Base-by-base conservation (phyloP, 352 stramenopile species). In the Phytopythium boreale region DNA sequence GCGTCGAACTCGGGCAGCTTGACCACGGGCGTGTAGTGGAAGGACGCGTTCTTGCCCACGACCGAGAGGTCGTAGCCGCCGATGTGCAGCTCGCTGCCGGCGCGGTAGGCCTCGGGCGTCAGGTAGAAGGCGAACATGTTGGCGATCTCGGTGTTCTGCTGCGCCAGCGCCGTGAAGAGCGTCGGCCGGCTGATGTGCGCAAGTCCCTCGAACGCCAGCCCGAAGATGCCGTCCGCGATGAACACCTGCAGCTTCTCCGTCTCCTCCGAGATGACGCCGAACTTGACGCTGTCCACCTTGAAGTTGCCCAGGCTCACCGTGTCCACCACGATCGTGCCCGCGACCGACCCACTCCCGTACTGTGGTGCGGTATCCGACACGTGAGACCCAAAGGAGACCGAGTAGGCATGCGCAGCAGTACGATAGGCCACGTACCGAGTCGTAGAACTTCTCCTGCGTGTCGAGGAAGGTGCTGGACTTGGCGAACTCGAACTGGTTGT, bases 91-190 rank as follows among this genome's bases (percentile, higher is more conserved):
- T 97, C 85, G 31, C 77, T 92, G 22, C 86, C 80, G 14, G 60
- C 72, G 19, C 67, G 71, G 56, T 92, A 88, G 12, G 85, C 88
- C 34, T 96, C 75, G 11, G 81, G 84, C 12, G 85, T 95, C 50
- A 97, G 75, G 68, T 90, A 95, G 64, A 97, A 92, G 50, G 87
- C 87, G 66, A 97, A 97, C 74, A 96, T 89, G 72, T 94, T 91
- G 63, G 78, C 74, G 52, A 96, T 66, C 20, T 82, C 78, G 10
- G 83, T 75, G 57, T 92, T 88, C 49, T 93, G 68, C 27, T 71
- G 64, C 47, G 81, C 77, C 20, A 95, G 76, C 36, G 71, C 66
- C 59, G 89, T 74, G 64, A 96, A 92, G 12, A 96, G 64, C 19
- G 90, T 97, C 24, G 90, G 90, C 14, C 82, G 79, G 52, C 76